These are phyloP conservation scores for Kurtzmaniella natalensis DNA, from an alignment of 1,139 yeast genomes.

Conservation along the genomic window DNA sequence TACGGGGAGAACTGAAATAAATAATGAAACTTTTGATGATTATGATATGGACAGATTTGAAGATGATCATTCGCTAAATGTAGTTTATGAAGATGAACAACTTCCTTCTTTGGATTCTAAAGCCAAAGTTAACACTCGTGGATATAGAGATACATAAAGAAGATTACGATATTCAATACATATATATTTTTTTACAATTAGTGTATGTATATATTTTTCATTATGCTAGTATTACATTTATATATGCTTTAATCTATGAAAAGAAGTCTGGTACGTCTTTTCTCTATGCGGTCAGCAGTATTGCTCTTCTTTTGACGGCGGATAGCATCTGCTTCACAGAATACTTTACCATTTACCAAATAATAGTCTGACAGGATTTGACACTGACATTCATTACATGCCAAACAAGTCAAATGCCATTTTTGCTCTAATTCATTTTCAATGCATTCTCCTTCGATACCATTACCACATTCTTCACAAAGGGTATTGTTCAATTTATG, in stretches of 20 bases:
- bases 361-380: constrained; percentile 53
- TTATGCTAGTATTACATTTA: not conserved
- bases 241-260: constrained; percentile 22
- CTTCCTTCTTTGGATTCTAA: constrained; percentile 1
- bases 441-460: constrained; percentile 89
- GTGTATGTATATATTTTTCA: no score
- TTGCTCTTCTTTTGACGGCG: constrained; percentile 20
- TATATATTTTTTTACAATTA: not conserved
- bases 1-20: no score
- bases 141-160: not conserved
- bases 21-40: no score
- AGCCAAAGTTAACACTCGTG: not conserved
- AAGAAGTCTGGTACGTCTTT: constrained; percentile 41
- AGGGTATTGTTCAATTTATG: constrained; percentile 71
- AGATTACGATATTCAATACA: not conserved
- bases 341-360: constrained; percentile 44
- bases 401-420: constrained; percentile 63
- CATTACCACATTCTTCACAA: constrained; percentile 65
- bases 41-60: no score
- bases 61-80: no score
- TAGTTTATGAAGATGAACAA: no score
- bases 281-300: constrained; percentile 36
- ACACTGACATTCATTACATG: constrained; percentile 48
- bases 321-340: constrained; percentile 46
- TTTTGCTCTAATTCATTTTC: constrained; percentile 67